These are phyloP conservation scores for Gnaphalium uliginosum DNA, from an alignment of 129 eudicot genomes.

Conservation along the genomic window DNA sequence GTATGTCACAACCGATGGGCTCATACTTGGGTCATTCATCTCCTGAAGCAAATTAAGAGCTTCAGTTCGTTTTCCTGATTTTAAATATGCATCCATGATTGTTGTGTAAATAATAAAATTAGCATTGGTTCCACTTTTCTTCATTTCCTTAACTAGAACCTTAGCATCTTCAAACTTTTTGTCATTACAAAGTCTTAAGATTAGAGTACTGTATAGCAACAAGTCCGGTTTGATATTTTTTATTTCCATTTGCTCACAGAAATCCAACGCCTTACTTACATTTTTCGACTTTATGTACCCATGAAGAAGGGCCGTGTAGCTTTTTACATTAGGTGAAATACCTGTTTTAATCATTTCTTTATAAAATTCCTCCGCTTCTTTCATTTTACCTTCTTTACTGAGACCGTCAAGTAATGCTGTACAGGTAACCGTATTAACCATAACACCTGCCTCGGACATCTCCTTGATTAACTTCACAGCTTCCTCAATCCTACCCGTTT, in stretches of 20 bases:
- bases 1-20: conserved; percentile 66
- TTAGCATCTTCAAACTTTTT: conserved; percentile 70
- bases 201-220: conserved; percentile 59
- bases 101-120: conserved; percentile 69
- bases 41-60: conserved; percentile 65
- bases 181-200: conserved; percentile 67
- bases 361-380: conserved; percentile 71
- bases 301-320: conserved; percentile 62
- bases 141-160: conserved; percentile 60
- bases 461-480: conserved; percentile 70
- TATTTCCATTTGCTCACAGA: conserved; percentile 54
- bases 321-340: conserved; percentile 54
- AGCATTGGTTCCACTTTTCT: conserved; percentile 41
- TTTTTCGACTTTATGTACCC: conserved; percentile 46
- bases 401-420: conserved; percentile 78
- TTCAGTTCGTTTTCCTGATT: conserved; percentile 50
- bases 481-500: conserved; percentile 54
- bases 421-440: conserved; percentile 65
- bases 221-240: conserved; percentile 53
- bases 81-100: conserved; percentile 69
- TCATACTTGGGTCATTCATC: conserved; percentile 59
- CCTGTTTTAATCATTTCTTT: conserved; percentile 54
- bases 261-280: conserved; percentile 48
- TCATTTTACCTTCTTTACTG: conserved; percentile 60
- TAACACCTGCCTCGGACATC: conserved; percentile 70